A percentile compares a stretch with the other conserved stretches of the same genome.
Conservation (phyloP, 179 eudicot species). For the Corrigiola litoralis region DNA sequence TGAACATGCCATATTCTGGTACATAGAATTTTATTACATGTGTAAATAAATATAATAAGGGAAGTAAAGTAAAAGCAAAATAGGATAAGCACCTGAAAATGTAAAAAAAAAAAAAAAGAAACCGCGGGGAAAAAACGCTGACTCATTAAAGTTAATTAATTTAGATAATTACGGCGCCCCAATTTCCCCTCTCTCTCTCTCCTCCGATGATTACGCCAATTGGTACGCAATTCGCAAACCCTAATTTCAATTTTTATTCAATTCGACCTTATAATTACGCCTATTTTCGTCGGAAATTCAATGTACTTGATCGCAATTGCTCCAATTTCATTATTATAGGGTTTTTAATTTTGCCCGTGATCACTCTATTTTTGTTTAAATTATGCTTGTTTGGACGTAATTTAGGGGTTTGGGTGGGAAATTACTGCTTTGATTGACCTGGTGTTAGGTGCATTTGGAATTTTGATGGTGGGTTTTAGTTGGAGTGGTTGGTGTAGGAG, state of each 20-base stretch:
- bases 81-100: not conserved
- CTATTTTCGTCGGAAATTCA: not conserved
- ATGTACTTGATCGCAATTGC: conserved; percentile 3
- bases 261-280: not conserved
- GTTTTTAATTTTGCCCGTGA: not conserved
- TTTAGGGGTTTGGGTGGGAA: not conserved
- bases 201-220: not conserved
- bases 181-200: not conserved
- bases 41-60: too few relatives aligned
- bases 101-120: not conserved
- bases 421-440: not conserved
- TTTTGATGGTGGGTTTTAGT: too few relatives aligned
- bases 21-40: too few relatives aligned
- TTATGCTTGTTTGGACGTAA: conserved; percentile 1
- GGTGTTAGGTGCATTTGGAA: not conserved
- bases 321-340: conserved; percentile 11
- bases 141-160: not conserved
- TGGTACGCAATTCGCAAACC: conserved; percentile 18
- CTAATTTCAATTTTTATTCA: conserved; percentile 7
- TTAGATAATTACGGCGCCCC: not conserved
- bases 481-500: too few relatives aligned
- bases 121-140: not conserved
- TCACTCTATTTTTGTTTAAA: not conserved
- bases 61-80: too few relatives aligned
- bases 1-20: too few relatives aligned